phyloP scores from a whole-genome alignment of 306 rosid genomes.

The Sindora glabra region DNA sequence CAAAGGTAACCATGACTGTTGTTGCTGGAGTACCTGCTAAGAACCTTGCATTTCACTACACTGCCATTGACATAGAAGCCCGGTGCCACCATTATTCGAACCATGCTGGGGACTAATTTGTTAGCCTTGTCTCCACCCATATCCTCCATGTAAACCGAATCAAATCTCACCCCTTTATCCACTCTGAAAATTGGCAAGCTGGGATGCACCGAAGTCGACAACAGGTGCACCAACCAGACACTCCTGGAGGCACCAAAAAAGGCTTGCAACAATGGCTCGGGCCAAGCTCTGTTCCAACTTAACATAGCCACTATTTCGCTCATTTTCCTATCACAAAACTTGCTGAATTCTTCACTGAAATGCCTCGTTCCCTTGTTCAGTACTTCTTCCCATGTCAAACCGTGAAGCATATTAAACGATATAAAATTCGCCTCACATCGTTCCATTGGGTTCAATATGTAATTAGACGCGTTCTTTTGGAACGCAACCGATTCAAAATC shows the following conservation, averaged over 20 bases:
- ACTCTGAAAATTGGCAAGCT: constrained; percentile 62
- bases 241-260: constrained; percentile 82
- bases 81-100: constrained; percentile 81
- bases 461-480: constrained; percentile 39
- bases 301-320: constrained; percentile 83
- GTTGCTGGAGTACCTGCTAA: constrained; percentile 64
- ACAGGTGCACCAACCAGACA: constrained; percentile 82
- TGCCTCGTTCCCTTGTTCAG: constrained; percentile 82
- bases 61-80: constrained; percentile 81
- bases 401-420: constrained; percentile 42
- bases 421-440: constrained; percentile 47
- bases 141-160: constrained; percentile 86
- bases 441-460: constrained; percentile 54
- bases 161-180: constrained; percentile 47
- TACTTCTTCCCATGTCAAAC: constrained; percentile 86
- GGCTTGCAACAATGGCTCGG: constrained; percentile 80
- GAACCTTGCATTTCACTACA: constrained; percentile 82
- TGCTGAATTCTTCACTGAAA: constrained; percentile 87
- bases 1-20: neutral
- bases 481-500: constrained; percentile 81
- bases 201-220: constrained; percentile 79
- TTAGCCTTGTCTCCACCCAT: constrained; percentile 59
- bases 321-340: constrained; percentile 92
- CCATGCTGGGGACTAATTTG: constrained; percentile 47
- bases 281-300: constrained; percentile 97